Evolutionary conservation across 2,329 filamentous ascomycete genomes (phyloP), one percentile per base, ranked within the genome.

Genomic region (Chaetomiaceae sp.): DNA sequence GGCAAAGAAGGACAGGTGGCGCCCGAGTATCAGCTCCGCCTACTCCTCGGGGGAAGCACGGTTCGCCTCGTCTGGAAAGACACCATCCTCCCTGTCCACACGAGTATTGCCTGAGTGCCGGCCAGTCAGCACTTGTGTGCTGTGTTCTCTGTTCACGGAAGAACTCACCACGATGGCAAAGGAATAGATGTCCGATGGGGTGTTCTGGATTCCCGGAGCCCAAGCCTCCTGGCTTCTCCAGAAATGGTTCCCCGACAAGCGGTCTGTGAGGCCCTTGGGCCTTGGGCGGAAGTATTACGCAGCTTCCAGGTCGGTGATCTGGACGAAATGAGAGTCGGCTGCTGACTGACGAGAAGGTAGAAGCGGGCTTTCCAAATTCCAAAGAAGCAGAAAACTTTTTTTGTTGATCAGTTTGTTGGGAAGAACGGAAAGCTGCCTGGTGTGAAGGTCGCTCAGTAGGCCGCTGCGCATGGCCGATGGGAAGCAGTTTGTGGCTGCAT

Each of bases 161-260:
- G 34, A 43, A 44, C 33, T 9, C 39, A 48, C 50, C 17, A 31
- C 17, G 7, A 52, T 44, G 34, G 39, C 50, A 16, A 52, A 52
- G 16, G 50, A 52, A 34, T 44, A 48, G 23, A 52, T 52, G 25
- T 52, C 44, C 12, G 50, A 6, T 33, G 50, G 50, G 25, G 50
- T 52, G 30, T 48, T 17, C 33, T 52, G 40, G 9, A 17, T 40
- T 27, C 20, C 44, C 30, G 39, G 39, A 25, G 50, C 50, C 50
- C 50, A 52, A 19, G 44, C 50, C 40, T 52, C 44, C 23, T 44
- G 50, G 40, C 50, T 52, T 20, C 50, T 48, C 50, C 39, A 52
- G 16, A 52, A 48, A 23, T 52, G 44, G 50, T 52, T 44, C 8
- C 42, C 42, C 4, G 42, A 44, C 13, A 44, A 20, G 20, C 42